A percentile compares a stretch with the other conserved stretches of the same genome.
phyloP scores from a whole-genome alignment of 1,284 basidiomycete species.

The Veloboletus limbatus region DNA sequence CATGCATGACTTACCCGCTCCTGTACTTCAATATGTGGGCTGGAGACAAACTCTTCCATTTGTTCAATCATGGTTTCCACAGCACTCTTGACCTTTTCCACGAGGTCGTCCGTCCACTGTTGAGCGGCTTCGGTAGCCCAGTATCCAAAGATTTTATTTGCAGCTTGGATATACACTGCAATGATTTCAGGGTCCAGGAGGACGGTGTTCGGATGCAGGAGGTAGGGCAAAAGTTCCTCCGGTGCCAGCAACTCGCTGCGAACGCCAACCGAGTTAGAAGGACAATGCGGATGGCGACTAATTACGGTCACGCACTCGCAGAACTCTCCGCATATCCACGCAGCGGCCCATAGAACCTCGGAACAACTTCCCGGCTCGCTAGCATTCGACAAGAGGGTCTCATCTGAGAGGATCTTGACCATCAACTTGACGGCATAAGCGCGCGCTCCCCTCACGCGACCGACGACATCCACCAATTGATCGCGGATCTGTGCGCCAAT shows the following conservation, averaged over 20 bases:
- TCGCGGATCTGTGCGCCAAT: constrained; percentile 75
- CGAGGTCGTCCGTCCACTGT: constrained; percentile 70
- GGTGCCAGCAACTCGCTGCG: constrained; percentile 67
- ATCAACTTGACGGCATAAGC: constrained; percentile 80
- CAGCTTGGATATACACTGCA: constrained; percentile 78
- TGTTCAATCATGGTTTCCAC: constrained; percentile 60
- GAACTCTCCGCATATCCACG: constrained; percentile 95
- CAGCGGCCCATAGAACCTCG: constrained; percentile 87
- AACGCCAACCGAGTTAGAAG: constrained; percentile 7
- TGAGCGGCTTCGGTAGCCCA: constrained; percentile 77
- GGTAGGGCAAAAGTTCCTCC: constrained; percentile 63
- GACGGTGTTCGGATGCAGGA: constrained; percentile 59
- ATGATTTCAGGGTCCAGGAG: constrained; percentile 61
- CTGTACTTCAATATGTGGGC: constrained; percentile 82
- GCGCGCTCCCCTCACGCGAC: constrained; percentile 76
- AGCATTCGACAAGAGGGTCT: constrained; percentile 62
- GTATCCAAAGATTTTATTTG: constrained; percentile 82
- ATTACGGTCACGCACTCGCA: constrained; percentile 54
- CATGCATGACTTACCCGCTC: constrained; percentile 68
- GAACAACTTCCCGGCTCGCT: constrained; percentile 65
- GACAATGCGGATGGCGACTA: background rate
- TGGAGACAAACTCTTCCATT: constrained; percentile 53
- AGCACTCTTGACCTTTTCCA: constrained; percentile 57
- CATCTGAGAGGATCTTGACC: constrained; percentile 77
- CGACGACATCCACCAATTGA: constrained; percentile 85